phyloP scores from a whole-genome alignment of 164 flowering plant species.

The Dillenia turbinata region DNA sequence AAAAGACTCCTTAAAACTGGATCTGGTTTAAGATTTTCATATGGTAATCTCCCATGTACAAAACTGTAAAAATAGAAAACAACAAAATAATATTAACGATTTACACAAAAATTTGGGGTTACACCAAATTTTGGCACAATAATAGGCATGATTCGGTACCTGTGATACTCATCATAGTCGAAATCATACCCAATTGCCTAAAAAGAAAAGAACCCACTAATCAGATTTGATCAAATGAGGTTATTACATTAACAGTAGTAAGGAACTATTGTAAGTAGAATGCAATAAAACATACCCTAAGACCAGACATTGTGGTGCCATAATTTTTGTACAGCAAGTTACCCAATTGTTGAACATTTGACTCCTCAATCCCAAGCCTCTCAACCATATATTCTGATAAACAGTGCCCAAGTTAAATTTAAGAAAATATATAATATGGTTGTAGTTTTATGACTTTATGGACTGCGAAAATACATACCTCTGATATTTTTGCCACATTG shows the following conservation, averaged over 20 bases:
- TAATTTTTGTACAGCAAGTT: slow-evolving; percentile 53
- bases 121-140: neutral
- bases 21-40: slow-evolving; percentile 69
- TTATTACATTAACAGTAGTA: too few relatives aligned
- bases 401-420: neutral
- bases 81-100: neutral
- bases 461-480: neutral
- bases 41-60: slow-evolving; percentile 90
- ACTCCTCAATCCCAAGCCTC: slow-evolving; percentile 46
- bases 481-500: slow-evolving; percentile 33
- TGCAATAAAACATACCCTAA: slow-evolving; percentile 39
- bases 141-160: slow-evolving; percentile 19
- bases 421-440: neutral
- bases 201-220: slow-evolving; percentile 8
- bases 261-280: neutral
- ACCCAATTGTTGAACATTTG: slow-evolving; percentile 34
- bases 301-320: slow-evolving; percentile 83
- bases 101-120: too few relatives aligned
- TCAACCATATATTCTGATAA: slow-evolving; percentile 54
- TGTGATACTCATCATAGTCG: slow-evolving; percentile 66
- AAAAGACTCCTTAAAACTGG: slow-evolving; percentile 56
- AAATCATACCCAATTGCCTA: slow-evolving; percentile 76
- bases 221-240: too few relatives aligned
- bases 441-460: neutral
- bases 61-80: slow-evolving; percentile 35